Conservation (phyloP, 2,329 filamentous ascomycete genomes). For the Pseudogymnoascus sp. region DNA sequence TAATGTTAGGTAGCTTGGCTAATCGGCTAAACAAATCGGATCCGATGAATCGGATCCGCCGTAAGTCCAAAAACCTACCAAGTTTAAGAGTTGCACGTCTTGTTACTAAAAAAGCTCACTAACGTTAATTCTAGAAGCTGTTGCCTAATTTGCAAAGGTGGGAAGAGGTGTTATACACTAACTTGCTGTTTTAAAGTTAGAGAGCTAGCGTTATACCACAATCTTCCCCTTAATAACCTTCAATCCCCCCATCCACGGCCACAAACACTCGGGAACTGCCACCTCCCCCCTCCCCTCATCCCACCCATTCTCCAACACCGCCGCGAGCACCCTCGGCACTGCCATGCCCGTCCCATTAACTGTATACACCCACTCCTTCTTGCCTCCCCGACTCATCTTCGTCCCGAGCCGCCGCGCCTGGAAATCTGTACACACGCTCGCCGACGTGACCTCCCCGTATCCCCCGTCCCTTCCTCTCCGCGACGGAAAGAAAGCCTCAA, state of each 20-base stretch:
- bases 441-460: slow-evolving; percentile 90
- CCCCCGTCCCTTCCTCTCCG: slow-evolving; percentile 58
- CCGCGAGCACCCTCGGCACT: slow-evolving; percentile 81
- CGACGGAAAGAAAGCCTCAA: slow-evolving; percentile 90
- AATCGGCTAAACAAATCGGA: not conserved
- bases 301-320: slow-evolving; percentile 87
- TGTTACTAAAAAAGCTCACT: not conserved
- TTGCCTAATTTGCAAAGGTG: not conserved
- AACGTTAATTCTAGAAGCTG: not conserved
- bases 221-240: slow-evolving; percentile 49
- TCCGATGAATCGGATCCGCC: not conserved
- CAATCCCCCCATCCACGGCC: slow-evolving; percentile 75
- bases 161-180: not conserved
- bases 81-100: not conserved
- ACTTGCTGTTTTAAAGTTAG: not conserved
- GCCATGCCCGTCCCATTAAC: slow-evolving; percentile 92
- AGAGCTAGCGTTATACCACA: not conserved
- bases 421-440: slow-evolving; percentile 91
- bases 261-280: slow-evolving; percentile 68
- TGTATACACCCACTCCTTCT: slow-evolving; percentile 72
- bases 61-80: not conserved
- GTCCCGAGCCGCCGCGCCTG: slow-evolving; percentile 79
- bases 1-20: not conserved
- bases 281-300: slow-evolving; percentile 62
- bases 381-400: slow-evolving; percentile 49